Base-by-base conservation (phyloP, 1,284 basidiomycete species). In the Ceratobasidium sp. region DNA sequence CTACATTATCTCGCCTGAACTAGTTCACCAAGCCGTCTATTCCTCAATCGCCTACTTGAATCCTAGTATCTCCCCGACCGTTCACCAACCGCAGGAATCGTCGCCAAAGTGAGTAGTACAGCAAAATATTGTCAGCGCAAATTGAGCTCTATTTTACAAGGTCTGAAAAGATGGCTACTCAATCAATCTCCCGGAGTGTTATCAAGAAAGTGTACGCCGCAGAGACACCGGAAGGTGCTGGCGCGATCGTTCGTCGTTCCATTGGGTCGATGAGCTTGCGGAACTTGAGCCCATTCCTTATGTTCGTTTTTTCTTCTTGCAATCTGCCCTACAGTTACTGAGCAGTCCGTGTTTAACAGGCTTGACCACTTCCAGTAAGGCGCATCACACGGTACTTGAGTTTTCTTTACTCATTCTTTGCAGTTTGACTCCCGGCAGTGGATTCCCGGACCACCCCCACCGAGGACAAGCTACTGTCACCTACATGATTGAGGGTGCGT, bases 281-380 rank as follows among this genome's bases (percentile, higher is more conserved):
- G 76, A 98, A 96, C 83, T 86, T 98, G 64, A 93, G 93, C 0
- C 97, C 96, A 0, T 98, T 98, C 87, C 87, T 99, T 75, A 94
- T 98, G 93, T 84, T 77, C 64, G 85, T 83, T 67, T 59, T 33
- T 65, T 33, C 44, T 27, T 52, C 18, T 3, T 60, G 16, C 35
- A 38, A 60, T 2, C 12, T 35, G 6, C n/a, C 38, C 14, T 41
- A 52, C 16, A 20, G 33, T 16, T 27, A 33, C 44, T 35, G 10
- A 50, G 48, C 16, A 44, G 50, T 59, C 2, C 41, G 6, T 33
- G 12, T 69, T 16, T 12, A 41, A n/a, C 62, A 82, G 81, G 81
- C 86, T 95, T 6, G 94, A 95, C 83, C 92, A 94, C 81, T 94
- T 94, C 81, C 88, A 91, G 82, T 88, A 92, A 74, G 86, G 86